A percentile compares a stretch with the other conserved stretches of the same genome.
Conservation (phyloP, 495 filamentous ascomycete genomes). For the Aspergillus haitiensis region DNA sequence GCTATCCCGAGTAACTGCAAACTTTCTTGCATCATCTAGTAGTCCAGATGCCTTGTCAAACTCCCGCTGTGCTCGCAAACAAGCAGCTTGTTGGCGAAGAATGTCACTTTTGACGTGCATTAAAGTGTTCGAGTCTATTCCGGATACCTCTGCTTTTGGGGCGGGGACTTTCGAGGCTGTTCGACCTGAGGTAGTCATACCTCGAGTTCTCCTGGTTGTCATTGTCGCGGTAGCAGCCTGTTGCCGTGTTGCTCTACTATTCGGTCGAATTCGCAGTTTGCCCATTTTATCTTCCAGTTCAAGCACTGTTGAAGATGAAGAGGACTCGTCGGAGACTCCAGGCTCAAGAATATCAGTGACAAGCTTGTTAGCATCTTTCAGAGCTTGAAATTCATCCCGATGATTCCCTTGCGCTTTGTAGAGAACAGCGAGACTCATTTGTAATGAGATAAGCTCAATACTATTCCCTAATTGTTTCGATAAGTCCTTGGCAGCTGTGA, state of each 20-base stretch:
- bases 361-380: conserved; percentile 45
- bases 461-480: conserved; percentile 42
- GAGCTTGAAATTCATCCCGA: conserved; percentile 50
- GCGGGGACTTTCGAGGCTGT: conserved; percentile 34
- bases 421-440: conserved; percentile 47
- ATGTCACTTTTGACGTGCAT: conserved; percentile 60
- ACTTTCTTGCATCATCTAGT: conserved; percentile 37
- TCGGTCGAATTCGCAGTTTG: conserved; percentile 36
- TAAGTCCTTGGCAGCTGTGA: conserved; percentile 50
- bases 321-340: conserved; percentile 20
- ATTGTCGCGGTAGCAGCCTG: conserved; percentile 21
- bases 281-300: conserved; percentile 44
- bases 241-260: conserved; percentile 30
- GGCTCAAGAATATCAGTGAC: conserved; percentile 31
- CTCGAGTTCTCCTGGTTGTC: conserved; percentile 36
- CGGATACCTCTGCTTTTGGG: conserved; percentile 26
- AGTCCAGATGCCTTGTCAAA: conserved; percentile 41
- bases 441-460: conserved; percentile 48
- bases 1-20: conserved; percentile 38
- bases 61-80: conserved; percentile 38
- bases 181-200: conserved; percentile 32
- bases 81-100: conserved; percentile 62
- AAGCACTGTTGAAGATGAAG: conserved; percentile 23
- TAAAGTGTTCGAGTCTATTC: conserved; percentile 57
- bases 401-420: conserved; percentile 41